Base-by-base conservation (phyloP, 768 basidiomycete genomes). In the Leccinum pellstonianum region DNA sequence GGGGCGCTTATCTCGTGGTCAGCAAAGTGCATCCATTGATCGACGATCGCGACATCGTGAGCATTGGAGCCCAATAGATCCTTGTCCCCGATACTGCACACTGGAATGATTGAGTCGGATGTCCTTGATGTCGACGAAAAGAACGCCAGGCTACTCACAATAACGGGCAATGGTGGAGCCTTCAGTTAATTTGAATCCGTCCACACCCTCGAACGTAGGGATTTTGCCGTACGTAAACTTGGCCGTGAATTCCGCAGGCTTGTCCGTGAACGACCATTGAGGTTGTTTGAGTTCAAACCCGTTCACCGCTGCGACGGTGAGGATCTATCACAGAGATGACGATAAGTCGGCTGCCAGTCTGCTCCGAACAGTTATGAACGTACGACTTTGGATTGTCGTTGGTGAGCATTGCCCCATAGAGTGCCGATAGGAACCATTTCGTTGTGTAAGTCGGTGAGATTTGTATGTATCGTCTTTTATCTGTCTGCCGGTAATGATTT, bases 371-470 rank as follows among this genome's bases (percentile, higher is more conserved):
- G 4, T 51, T n/a, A 5, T 10, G 9, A 14, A 69, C 68, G 35
- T 56, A 67, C 64, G n/a, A 65, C 66, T 68, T 66, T 70, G 41
- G 60, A 62, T 51, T 70, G 68, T 15, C 62, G 61, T 46, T 70
- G 68, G 21, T 57, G 56, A 49, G 9, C 7, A 7, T 57, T 29
- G 10, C 68, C 66, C 59, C 68, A 70, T 27, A 68, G 57, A 31
- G 61, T 67, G 9, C 68, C 68, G 23, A 62, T 37, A 12, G 51
- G 19, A 31, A 58, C 55, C 68, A 70, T 70, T 25, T 46, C 23
- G 1, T 21, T 47, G 47, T 5, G 50, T 27, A 29, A 15, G 3
- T 17, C 7, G 3, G 14, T 38, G 37, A 17, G 37, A 38, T 38
- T 7, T 8, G 7, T 1, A 38, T 35, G 29, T 29, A 29, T 29